These are phyloP conservation scores for Jasminum sambac DNA, from an alignment of 257 asterid genomes.

Conservation along the genomic window DNA sequence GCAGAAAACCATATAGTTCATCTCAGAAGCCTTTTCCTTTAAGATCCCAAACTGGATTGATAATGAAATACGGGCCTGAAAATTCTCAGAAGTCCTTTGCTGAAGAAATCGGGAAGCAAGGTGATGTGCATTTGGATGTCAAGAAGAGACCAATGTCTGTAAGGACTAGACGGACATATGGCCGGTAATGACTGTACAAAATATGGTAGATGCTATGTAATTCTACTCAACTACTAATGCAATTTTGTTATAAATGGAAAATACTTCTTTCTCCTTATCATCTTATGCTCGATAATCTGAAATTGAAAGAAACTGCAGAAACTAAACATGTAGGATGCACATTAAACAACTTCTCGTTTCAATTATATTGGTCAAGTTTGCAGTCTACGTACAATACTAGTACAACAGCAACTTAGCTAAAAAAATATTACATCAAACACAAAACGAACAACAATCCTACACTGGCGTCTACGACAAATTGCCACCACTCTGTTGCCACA, in stretches of 20 bases:
- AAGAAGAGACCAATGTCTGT: slow-evolving; percentile 52
- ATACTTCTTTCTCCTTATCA: neutral
- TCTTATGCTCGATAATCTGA: neutral
- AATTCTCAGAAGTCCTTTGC: slow-evolving; percentile 1
- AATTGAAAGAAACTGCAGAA: neutral
- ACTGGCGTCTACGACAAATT: slow-evolving; percentile 30
- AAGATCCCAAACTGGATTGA: slow-evolving; percentile 21
- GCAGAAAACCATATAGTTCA: slow-evolving; percentile 19
- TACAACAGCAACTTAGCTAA: neutral
- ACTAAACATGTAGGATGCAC: neutral
- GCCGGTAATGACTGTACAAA: slow-evolving; percentile 20
- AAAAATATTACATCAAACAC: neutral
- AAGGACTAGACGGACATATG: slow-evolving; percentile 41
- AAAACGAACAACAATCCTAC: neutral
- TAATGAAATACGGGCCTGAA: slow-evolving; percentile 20
- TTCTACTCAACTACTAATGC: neutral
- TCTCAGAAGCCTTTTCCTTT: slow-evolving; percentile 16
- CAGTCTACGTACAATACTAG: neutral
- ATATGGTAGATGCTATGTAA: neutral
- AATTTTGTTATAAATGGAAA: slow-evolving; percentile 7
- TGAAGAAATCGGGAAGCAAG: slow-evolving; percentile 15
- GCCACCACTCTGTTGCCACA: slow-evolving; percentile 63
- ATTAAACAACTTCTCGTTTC: neutral
- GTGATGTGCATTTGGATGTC: slow-evolving; percentile 31
- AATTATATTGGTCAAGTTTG: neutral